These are phyloP conservation scores for Auriscalpium microsporum DNA, from an alignment of 768 basidiomycete genomes.

Conservation along the genomic window DNA sequence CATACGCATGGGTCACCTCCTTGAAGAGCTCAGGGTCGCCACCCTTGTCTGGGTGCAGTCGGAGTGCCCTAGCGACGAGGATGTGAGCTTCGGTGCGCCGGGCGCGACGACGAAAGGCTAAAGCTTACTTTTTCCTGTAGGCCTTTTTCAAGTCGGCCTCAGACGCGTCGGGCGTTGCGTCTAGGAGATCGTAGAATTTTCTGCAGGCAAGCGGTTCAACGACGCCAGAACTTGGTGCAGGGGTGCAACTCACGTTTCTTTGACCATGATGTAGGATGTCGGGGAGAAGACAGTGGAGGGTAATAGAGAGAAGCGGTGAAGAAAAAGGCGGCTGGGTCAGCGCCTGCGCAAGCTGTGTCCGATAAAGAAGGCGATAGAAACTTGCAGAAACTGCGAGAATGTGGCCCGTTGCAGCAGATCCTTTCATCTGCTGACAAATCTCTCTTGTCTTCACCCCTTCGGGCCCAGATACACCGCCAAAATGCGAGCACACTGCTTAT, in stretches of 20 bases:
- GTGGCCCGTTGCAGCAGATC: not conserved
- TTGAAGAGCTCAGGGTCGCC: constrained; percentile 97
- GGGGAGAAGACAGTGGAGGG: constrained; percentile 7
- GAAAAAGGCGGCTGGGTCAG: constrained; percentile 8
- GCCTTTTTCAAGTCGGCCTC: constrained; percentile 91
- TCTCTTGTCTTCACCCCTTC: no score
- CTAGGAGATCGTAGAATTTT: constrained; percentile 90
- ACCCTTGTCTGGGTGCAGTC: constrained; percentile 88
- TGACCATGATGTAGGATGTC: constrained; percentile 42
- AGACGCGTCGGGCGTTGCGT: constrained; percentile 68
- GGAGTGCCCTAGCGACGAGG: constrained; percentile 51
- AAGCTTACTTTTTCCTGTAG: constrained; percentile 78
- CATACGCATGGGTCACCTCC: constrained; percentile 91
- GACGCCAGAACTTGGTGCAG: not conserved
- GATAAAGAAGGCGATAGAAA: constrained; percentile 31
- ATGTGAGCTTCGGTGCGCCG: constrained; percentile 1
- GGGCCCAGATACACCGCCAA: no score
- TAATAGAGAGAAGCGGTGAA: constrained; percentile 4
- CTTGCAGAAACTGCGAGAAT: constrained; percentile 26
- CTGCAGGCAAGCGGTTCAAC: constrained; percentile 29
- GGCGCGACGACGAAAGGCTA: not conserved
- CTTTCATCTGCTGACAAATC: no score
- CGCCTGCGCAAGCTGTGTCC: constrained; percentile 3
- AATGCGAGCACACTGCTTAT: no score
- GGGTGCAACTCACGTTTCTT: constrained; percentile 47